Evolutionary conservation across 768 basidiomycete species (phyloP), one percentile per base, ranked within the genome.

Genomic region (Leucocoprinus leucothites): DNA sequence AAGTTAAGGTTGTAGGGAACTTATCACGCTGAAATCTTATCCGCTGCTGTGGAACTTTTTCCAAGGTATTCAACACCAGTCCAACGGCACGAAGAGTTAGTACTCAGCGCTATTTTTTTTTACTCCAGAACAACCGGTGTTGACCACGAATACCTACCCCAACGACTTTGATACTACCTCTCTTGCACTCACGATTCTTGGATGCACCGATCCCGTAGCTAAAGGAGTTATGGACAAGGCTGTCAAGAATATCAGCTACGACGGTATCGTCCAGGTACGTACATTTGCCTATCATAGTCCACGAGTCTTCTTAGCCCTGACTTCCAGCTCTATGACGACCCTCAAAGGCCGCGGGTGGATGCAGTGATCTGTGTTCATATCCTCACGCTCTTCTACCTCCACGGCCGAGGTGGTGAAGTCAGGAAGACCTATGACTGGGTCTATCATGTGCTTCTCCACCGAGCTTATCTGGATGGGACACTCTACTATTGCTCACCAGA

Each of bases 81-180:
- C 36, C n/a, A n/a, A n/a, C n/a, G n/a, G n/a, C n/a, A n/a, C n/a
- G n/a, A n/a, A n/a, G n/a, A n/a, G n/a, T n/a, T n/a, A n/a, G n/a
- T n/a, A n/a, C n/a, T n/a, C n/a, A n/a, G n/a, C n/a, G 13, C 31
- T 34, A 6, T 13, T 34, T 34, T 13, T 34, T 34, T 34, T 34
- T 13, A 13, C 6, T 34, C 31, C 31, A 75, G 74, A 71, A 11
- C 68, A 72, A 48, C 70, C 68, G 7, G 60, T 70, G 25, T 65
- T 80, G 4, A 82, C 80, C 3, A 80, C 79, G 3, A 71, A 73
- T 35, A 65, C 69, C 21, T 82, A 80, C 59, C 81, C 82, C 0
- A 73, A 69, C 55, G 84, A 85, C 63, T 64, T 83, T 24, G 82
- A 84, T 57, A 84, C 82, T 0, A 84, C 84, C 0, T 81, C 84